These are phyloP conservation scores for Metschnikowia picachoensis DNA, from an alignment of 805 yeast genomes.

Conservation along the genomic window DNA sequence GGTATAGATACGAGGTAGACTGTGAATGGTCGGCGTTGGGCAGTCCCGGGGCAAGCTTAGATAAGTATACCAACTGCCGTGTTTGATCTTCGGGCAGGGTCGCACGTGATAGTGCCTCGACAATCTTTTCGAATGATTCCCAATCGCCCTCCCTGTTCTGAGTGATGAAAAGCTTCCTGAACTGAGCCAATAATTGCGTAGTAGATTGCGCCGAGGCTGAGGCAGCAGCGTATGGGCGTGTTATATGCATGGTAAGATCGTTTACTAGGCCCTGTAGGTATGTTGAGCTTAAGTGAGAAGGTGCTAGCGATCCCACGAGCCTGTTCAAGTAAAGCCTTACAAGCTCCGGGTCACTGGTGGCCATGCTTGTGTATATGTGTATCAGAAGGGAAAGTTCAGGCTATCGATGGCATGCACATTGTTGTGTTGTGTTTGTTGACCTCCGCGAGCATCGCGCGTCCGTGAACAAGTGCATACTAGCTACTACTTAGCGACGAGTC, in stretches of 20 bases:
- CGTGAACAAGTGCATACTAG: conserved; percentile 4
- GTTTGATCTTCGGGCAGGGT: conserved; percentile 31
- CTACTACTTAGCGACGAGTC: not conserved
- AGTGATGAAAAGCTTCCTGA: conserved; percentile 25
- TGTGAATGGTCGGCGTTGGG: too few species aligned
- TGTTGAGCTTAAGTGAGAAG: conserved; percentile 35
- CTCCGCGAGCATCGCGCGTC: conserved; percentile 5
- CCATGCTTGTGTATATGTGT: conserved; percentile 3
- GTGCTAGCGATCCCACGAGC: conserved; percentile 34
- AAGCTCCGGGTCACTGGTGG: conserved; percentile 26
- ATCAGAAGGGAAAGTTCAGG: too few species aligned
- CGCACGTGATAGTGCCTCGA: conserved; percentile 27
- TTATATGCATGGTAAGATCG: conserved; percentile 22
- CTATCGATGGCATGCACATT: too few species aligned
- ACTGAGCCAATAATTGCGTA: conserved; percentile 20
- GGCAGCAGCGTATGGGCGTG: conserved; percentile 1
- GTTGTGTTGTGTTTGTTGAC: conserved; percentile 4
- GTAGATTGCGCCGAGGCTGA: conserved; percentile 15
- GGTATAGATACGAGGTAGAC: too few species aligned
- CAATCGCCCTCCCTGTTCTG: conserved; percentile 28
- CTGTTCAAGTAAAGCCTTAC: conserved; percentile 31
- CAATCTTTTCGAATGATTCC: conserved; percentile 29
- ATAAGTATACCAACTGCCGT: conserved; percentile 33
- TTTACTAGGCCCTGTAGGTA: conserved; percentile 28
- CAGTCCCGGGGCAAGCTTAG: conserved; percentile 7